Conservation (phyloP, 2,329 filamentous ascomycete species). For the Talaromyces atroroseus region DNA sequence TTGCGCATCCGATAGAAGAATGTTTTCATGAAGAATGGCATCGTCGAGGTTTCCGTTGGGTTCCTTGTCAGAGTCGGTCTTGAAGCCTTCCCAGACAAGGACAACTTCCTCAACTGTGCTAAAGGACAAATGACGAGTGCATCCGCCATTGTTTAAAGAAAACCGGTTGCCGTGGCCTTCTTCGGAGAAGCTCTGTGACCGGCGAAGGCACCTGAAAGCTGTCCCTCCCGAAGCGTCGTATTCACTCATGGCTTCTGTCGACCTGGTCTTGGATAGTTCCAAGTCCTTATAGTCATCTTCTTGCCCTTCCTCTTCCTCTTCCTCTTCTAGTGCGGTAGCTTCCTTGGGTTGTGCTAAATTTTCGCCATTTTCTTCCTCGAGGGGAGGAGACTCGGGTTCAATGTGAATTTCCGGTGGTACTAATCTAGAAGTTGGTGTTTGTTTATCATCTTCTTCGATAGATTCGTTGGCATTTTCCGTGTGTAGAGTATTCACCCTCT, state of each 20-base stretch:
- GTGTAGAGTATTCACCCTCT: conserved; percentile 14
- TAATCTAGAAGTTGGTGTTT: conserved; percentile 12
- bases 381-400: conserved; percentile 19
- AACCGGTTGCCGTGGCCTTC: conserved; percentile 6
- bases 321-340: neutral
- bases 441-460: conserved; percentile 14
- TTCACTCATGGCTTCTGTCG: conserved; percentile 26
- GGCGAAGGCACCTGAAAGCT: conserved; percentile 29
- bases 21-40: conserved; percentile 35
- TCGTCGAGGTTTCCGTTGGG: conserved; percentile 37
- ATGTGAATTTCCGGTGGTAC: conserved; percentile 31
- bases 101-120: conserved; percentile 44
- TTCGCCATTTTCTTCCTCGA: conserved; percentile 13
- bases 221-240: conserved; percentile 23
- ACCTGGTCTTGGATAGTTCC: conserved; percentile 24
- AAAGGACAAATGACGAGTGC: conserved; percentile 42
- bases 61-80: conserved; percentile 25
- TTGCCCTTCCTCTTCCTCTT: conserved; percentile 7
- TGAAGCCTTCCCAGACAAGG: conserved; percentile 30
- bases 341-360: conserved; percentile 1
- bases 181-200: conserved; percentile 31
- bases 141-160: conserved; percentile 24
- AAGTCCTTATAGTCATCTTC: conserved; percentile 27
- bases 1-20: conserved; percentile 31
- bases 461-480: conserved; percentile 15